A percentile compares a stretch with the other conserved stretches of the same genome.
Evolutionary conservation across 352 stramenopile species (phyloP).

Genomic region (Pythium chondricola): DNA sequence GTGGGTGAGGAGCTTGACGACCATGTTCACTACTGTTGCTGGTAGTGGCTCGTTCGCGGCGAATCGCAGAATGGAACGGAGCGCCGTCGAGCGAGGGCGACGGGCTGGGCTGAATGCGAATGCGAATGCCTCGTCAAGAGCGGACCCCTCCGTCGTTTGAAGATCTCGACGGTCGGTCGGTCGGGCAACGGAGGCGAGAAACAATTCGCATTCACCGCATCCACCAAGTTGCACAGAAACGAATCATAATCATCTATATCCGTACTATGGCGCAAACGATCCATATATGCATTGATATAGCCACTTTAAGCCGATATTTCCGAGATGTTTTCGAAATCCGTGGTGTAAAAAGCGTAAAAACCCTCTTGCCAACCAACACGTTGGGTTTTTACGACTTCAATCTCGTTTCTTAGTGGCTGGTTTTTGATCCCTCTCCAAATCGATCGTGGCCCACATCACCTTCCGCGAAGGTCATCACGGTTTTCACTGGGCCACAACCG

Average conservation of each 20-base stretch:
- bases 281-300: neutral
- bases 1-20: constrained; percentile 60
- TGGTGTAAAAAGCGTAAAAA: too few relatives aligned
- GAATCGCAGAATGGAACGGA: constrained; percentile 22
- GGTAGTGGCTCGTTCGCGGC: constrained; percentile 6
- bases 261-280: neutral
- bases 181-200: constrained; percentile 5
- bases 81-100: too few relatives aligned
- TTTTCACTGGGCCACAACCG: constrained; percentile 16
- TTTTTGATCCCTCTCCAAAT: constrained; percentile 1
- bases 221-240: constrained; percentile 4
- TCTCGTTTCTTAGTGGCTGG: constrained; percentile 10
- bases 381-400: constrained; percentile 24
- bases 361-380: too few relatives aligned
- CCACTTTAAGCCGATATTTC: neutral
- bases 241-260: neutral
- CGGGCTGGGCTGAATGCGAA: constrained; percentile 2
- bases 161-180: constrained; percentile 7
- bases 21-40: constrained; percentile 26
- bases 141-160: neutral
- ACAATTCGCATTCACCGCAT: constrained; percentile 30
- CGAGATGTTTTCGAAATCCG: too few relatives aligned
- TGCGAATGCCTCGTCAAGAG: constrained; percentile 9
- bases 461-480: too few relatives aligned
- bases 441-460: neutral